Conservation (phyloP, 139 green algal species). For the Dunaliella sp. region DNA sequence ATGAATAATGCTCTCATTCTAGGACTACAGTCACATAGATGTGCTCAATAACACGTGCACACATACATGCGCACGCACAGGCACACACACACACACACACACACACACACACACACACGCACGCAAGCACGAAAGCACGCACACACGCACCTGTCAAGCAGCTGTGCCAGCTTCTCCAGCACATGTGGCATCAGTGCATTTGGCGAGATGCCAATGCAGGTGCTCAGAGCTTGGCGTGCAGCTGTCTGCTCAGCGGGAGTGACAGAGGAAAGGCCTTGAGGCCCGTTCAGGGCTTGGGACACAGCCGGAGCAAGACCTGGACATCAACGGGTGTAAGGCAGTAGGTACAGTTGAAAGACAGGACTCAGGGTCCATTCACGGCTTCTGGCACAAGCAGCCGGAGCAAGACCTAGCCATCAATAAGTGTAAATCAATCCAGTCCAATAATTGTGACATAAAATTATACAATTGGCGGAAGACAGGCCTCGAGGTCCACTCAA, state of each 20-base stretch:
- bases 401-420: too few relatives aligned
- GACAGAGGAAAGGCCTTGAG: constrained; percentile 35
- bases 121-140: too few relatives aligned
- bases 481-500: constrained; percentile 43
- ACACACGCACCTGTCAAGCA: constrained; percentile 23
- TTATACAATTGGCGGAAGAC: constrained; percentile 21
- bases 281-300: constrained; percentile 33
- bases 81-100: not conserved
- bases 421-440: too few relatives aligned
- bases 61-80: too few relatives aligned
- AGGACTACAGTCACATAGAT: too few relatives aligned
- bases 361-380: too few relatives aligned
- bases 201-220: constrained; percentile 41
- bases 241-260: constrained; percentile 25
- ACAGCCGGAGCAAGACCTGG: not conserved
- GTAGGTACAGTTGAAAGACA: not conserved
- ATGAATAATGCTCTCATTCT: too few relatives aligned
- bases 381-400: too few relatives aligned
- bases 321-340: not conserved
- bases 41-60: too few relatives aligned
- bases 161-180: constrained; percentile 27
- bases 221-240: constrained; percentile 53
- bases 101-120: not conserved
- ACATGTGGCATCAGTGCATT: constrained; percentile 38
- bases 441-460: too few relatives aligned